Evolutionary conservation across 345 rosid species (phyloP), one percentile per base, ranked within the genome.

Genomic region (Eutrema heterophyllum): DNA sequence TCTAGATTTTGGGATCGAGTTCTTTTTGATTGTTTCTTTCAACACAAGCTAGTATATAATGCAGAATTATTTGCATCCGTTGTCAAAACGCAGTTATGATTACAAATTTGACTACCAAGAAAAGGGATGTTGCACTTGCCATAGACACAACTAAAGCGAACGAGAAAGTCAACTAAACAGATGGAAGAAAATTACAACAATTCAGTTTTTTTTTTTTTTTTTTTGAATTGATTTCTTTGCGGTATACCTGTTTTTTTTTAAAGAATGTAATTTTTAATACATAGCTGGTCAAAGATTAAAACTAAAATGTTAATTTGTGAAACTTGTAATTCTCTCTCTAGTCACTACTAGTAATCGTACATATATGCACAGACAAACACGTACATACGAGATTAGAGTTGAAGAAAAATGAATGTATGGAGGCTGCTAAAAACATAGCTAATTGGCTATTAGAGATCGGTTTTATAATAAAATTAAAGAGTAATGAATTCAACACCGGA

Each of bases 121-220:
- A 64, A 43, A 21, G 38, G 38, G 62, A 7, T 33, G 44, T 53
- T 45, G 70, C 64, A 64, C 64, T 54, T 35, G 71, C 55, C 71
- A 14, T 21, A 16, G 50, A 24, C 50, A 61, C 68, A 71, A 36
- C 70, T 52, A 63, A 32, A 21, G 29, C 45, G 4, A 63, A 26
- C 27, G 6, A 63, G 53, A 63, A 43, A 44, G 64, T 72, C 77
- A 72, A 64, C 64, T 33, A 41, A 18, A 53, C 24, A 41, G 24
- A 27, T 27, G 29, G 45, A 50, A 12, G 10, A 61, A 51, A 39
- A 27, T 11, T 13, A 49, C 38, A 27, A 49, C 7, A 16, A 49
- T 35, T 46, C 7, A 4, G 24, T 36, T 38, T 29, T 68, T 29
- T 43, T 44, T 9, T 29, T 43, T 44, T n/a, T 14, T 10, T 6